Percentiles rank a stretch among this genome's conserved stretches.
Evolutionary conservation across 2,329 filamentous ascomycete genomes (phyloP).

Genomic region (Cryphonectria japonica): DNA sequence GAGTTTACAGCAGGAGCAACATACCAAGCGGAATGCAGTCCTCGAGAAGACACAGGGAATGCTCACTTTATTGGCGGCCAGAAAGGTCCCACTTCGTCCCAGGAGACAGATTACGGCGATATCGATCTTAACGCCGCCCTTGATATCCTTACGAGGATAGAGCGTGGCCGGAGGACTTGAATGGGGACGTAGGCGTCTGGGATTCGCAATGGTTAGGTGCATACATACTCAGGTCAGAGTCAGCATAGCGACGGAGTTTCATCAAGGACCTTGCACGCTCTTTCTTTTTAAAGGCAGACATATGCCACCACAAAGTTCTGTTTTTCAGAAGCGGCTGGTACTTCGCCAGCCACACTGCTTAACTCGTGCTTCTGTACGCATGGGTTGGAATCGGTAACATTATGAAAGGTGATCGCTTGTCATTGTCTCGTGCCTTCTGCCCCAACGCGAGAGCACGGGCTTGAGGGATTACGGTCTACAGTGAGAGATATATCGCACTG

Average conservation of each 20-base stretch:
- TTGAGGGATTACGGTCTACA: background rate
- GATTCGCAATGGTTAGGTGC: background rate
- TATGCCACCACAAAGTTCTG: background rate
- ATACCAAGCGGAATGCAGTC: background rate
- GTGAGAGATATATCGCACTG: no score
- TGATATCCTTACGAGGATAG: slow-evolving; percentile 14
- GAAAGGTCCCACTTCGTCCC: slow-evolving; percentile 30
- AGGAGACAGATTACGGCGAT: slow-evolving; percentile 39
- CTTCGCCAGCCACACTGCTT: background rate
- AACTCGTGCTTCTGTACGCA: background rate
- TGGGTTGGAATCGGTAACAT: no score
- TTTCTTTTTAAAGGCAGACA: background rate
- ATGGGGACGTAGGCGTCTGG: background rate
- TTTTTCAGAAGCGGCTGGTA: background rate
- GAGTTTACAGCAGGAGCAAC: background rate
- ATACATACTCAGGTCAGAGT: background rate
- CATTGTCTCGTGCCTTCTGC: background rate
- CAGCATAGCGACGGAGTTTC: slow-evolving; percentile 12
- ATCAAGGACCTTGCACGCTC: background rate
- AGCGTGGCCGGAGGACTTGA: slow-evolving; percentile 21
- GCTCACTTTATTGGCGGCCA: slow-evolving; percentile 1
- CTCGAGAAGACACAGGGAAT: background rate
- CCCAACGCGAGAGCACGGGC: background rate
- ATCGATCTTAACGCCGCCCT: slow-evolving; percentile 33
- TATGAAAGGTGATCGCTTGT: background rate